These are phyloP conservation scores for Gossypium davidsonii DNA, from an alignment of 441 rosid species.

Conservation along the genomic window DNA sequence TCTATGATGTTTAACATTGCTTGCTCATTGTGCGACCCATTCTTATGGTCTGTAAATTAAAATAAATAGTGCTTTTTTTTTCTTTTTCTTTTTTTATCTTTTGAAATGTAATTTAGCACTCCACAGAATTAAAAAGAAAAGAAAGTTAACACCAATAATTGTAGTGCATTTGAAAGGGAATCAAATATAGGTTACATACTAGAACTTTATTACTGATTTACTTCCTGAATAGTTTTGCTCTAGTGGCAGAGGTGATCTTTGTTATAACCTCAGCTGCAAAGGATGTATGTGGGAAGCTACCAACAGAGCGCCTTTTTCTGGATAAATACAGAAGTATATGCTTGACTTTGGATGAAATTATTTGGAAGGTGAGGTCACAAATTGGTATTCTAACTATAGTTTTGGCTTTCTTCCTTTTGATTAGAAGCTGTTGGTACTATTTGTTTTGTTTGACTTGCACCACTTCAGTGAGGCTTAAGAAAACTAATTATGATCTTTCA, in stretches of 20 bases:
- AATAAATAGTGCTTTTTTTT: no score
- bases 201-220: conserved; percentile 7
- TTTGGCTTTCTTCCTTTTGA: neutral
- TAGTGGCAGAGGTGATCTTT: conserved; percentile 85
- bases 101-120: neutral
- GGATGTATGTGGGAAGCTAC: conserved; percentile 87
- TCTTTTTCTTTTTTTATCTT: neutral
- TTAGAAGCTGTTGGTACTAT: neutral
- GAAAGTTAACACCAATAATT: neutral
- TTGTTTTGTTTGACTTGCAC: neutral
- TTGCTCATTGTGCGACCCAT: no score
- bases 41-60: no score
- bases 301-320: conserved; percentile 80
- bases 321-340: conserved; percentile 92
- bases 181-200: neutral
- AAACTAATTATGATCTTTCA: neutral
- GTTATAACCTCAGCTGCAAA: conserved; percentile 76
- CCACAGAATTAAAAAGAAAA: neutral
- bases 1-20: no score
- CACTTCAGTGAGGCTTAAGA: neutral
- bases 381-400: neutral
- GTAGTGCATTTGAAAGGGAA: neutral
- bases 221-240: neutral
- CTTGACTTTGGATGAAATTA: conserved; percentile 84
- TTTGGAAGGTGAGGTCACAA: conserved; percentile 60